Evolutionary conservation across 1,284 basidiomycete genomes (phyloP), one percentile per base, ranked within the genome.

Genomic region (Sporisorium sorghi): DNA sequence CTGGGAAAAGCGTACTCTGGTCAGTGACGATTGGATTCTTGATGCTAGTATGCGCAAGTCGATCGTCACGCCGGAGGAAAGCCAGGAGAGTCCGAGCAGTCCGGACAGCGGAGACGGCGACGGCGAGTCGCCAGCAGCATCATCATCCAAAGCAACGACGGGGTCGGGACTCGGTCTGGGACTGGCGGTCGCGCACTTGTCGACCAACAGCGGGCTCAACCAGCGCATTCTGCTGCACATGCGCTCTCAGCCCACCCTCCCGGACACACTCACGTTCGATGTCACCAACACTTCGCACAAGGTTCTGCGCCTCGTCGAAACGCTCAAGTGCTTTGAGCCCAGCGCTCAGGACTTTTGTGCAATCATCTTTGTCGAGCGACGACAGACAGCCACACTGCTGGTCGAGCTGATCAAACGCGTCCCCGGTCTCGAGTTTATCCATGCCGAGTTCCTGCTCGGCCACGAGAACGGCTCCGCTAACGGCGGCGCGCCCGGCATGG

Each of bases 281-380:
- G 23, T 58, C 4, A 39, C 26, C 24, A 76, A 76, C 17, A 23
- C 59, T 1, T 64, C 72, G n/a, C 58, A 63, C 12, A 81, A 81
- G 51, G 44, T 78, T 0, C 43, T 73, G 19, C 62, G 56, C 12
- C 57, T 81, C 1, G 26, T 81, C 48, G 59, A 81, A 23, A 47
- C 72, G 24, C 70, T 81, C 21, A 33, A 39, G 12, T 75, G 73
- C 64, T 76, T 71, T 37, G 55, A 52, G 14, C 37, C 48, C 10
- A 52, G 51, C 15, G 32, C 48, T 6, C 15, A 47, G 12, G 28
- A 43, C n/a, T 70, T 81, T 26, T 76, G 77, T 52, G 77, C 66
- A 0, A 81, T 81, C 57, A 63, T 79, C 55, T 81, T 81, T 62
- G 75, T 77, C 47, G 62, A 67, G 32, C 65, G 77, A 3, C 30